Percentiles rank a stretch among this genome's conserved stretches.
Evolutionary conservation across 306 rosid genomes (phyloP).

Genomic region (Rubus idaeus): DNA sequence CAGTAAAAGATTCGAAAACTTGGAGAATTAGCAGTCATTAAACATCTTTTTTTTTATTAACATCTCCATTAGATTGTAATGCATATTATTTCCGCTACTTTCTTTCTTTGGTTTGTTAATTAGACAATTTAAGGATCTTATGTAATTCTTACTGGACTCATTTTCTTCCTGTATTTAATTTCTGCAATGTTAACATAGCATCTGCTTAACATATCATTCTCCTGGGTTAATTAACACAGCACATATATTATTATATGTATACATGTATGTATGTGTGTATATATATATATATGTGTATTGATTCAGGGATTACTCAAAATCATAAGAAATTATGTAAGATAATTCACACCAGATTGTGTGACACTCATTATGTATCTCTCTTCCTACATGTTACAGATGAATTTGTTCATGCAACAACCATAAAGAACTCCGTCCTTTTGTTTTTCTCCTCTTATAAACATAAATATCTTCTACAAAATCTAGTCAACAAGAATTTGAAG

Average conservation of each 20-base stretch:
- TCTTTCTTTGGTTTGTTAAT: not conserved
- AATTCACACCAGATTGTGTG: not conserved
- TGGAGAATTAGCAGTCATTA: not conserved
- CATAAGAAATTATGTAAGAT: no score
- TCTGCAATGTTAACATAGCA: not conserved
- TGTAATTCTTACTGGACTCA: not conserved
- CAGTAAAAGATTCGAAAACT: conserved; percentile 8
- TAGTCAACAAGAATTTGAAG: conserved; percentile 26
- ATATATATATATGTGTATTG: no score
- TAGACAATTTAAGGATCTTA: not conserved
- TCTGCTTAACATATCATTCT: not conserved
- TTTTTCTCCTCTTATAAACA: conserved; percentile 9
- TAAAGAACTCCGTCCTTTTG: not conserved
- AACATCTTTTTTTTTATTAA: not conserved
- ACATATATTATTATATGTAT: not conserved
- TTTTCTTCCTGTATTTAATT: not conserved
- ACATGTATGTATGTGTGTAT: not conserved
- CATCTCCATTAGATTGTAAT: not conserved
- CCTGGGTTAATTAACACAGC: not conserved
- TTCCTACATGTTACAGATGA: conserved; percentile 2
- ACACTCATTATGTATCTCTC: not conserved
- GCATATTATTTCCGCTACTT: not conserved
- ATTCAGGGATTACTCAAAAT: not conserved
- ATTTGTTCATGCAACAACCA: conserved; percentile 9
- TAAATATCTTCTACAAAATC: not conserved